Percentiles rank a stretch among this genome's conserved stretches.
phyloP scores from a whole-genome alignment of 306 rosid species.

The Clitoria ternatea region DNA sequence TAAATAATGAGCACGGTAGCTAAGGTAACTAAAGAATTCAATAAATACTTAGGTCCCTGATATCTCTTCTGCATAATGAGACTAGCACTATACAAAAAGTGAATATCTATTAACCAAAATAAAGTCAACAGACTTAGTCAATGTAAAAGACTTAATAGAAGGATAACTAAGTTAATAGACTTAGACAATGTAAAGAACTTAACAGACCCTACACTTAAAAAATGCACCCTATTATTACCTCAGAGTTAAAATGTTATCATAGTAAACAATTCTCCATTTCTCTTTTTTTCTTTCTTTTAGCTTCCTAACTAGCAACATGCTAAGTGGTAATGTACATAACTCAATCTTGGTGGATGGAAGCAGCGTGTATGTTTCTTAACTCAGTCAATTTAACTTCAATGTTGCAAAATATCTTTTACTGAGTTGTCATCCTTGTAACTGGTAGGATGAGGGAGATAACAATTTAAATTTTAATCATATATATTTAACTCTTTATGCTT shows the following conservation, averaged over 20 bases:
- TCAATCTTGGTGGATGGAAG: conserved; percentile 65
- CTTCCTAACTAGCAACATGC: conserved; percentile 64
- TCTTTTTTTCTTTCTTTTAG: conserved; percentile 46
- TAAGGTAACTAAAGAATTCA: too few relatives aligned
- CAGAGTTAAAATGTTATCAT: conserved; percentile 15
- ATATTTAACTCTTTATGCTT: background rate
- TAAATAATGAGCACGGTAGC: too few relatives aligned
- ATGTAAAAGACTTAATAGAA: too few relatives aligned
- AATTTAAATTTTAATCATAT: conserved; percentile 10
- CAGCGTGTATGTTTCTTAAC: conserved; percentile 57
- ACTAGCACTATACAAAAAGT: too few relatives aligned
- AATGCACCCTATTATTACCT: conserved; percentile 18
- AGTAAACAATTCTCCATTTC: conserved; percentile 11
- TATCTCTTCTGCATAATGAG: too few relatives aligned
- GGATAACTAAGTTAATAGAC: too few relatives aligned
- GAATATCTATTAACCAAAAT: too few relatives aligned
- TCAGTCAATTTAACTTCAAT: conserved; percentile 21
- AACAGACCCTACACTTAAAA: too few relatives aligned
- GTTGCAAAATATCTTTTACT: conserved; percentile 1
- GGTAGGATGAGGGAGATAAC: background rate
- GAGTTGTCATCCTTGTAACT: background rate
- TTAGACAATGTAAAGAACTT: too few relatives aligned
- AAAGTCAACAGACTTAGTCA: too few relatives aligned
- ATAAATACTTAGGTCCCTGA: too few relatives aligned
- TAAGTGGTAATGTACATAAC: conserved; percentile 61